Evolutionary conservation across 768 basidiomycete genomes (phyloP).

Genomic region (Rhodosporidiobolus odoratus): DNA sequence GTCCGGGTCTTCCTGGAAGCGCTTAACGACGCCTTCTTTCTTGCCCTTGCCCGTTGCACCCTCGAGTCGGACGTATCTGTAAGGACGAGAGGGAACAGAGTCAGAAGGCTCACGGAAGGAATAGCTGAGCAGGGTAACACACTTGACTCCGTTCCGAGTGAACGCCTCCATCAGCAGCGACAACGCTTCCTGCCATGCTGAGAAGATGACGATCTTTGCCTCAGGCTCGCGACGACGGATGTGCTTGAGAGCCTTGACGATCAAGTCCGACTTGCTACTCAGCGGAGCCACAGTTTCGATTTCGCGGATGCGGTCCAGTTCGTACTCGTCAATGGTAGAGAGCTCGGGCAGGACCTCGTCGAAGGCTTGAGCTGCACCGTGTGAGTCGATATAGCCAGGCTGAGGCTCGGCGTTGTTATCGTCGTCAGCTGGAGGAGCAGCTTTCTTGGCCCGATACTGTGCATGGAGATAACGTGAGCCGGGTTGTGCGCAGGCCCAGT

Average conservation of each 20-base stretch:
- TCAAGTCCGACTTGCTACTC: conserved; percentile 3
- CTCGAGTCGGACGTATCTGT: conserved; percentile 38
- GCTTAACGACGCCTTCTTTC: conserved; percentile 36
- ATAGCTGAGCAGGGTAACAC: background rate
- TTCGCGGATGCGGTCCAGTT: background rate
- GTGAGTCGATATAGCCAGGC: conserved; percentile 7
- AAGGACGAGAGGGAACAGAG: no score
- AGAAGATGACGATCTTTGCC: conserved; percentile 42
- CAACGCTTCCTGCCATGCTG: conserved; percentile 21
- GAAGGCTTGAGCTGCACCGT: conserved; percentile 7
- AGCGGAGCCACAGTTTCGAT: conserved; percentile 22
- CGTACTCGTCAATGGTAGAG: background rate
- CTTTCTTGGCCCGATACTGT: conserved; percentile 16
- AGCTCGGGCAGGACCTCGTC: conserved; percentile 4
- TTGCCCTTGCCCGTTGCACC: conserved; percentile 27
- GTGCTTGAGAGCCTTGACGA: conserved; percentile 29
- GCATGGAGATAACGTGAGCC: background rate
- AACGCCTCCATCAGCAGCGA: conserved; percentile 27
- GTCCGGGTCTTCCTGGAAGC: conserved; percentile 35
- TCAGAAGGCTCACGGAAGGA: background rate
- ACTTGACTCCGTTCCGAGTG: conserved; percentile 24
- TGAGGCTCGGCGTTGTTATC: background rate
- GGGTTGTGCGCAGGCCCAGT: no score
- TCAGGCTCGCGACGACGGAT: conserved; percentile 22
- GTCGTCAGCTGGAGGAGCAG: background rate